Conservation (phyloP, 2,329 filamentous ascomycete species). For the Pseudogymnoascus sp. region DNA sequence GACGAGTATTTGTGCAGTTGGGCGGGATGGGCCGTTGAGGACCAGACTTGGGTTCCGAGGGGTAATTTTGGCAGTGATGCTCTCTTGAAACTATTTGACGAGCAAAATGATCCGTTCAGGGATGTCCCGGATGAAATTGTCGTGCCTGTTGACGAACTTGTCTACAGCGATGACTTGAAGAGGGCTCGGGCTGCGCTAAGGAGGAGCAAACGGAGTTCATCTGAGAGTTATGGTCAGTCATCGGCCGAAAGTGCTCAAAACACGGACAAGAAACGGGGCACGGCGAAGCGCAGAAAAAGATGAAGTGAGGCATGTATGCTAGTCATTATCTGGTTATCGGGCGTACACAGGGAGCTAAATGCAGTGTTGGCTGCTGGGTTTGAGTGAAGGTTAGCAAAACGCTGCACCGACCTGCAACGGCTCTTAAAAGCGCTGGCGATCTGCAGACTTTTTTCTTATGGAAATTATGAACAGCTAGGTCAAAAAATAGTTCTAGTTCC, state of each 20-base stretch:
- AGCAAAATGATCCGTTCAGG: neutral
- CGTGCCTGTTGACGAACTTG: neutral
- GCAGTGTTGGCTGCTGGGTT: neutral
- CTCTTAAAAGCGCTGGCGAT: neutral
- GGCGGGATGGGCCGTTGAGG: slow-evolving; percentile 10
- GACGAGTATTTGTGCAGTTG: slow-evolving; percentile 11
- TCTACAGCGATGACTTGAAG: neutral
- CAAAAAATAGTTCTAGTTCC: neutral
- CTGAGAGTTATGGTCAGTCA: neutral
- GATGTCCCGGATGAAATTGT: neutral
- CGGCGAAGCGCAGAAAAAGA: neutral
- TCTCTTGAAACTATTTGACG: neutral
- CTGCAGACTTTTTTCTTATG: neutral
- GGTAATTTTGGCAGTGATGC: neutral
- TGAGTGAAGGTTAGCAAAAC: neutral
- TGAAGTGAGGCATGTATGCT: neutral
- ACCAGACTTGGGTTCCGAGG: slow-evolving; percentile 3
- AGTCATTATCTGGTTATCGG: neutral
- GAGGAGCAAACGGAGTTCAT: neutral
- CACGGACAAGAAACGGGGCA: neutral
- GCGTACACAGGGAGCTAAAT: neutral
- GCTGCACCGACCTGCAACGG: neutral
- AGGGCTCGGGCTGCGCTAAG: neutral
- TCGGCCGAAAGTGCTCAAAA: neutral
- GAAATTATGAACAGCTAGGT: neutral